Evolutionary conservation across 345 rosid genomes (phyloP), one percentile per base, ranked within the genome.

Genomic region (Citrus cavaleriei): DNA sequence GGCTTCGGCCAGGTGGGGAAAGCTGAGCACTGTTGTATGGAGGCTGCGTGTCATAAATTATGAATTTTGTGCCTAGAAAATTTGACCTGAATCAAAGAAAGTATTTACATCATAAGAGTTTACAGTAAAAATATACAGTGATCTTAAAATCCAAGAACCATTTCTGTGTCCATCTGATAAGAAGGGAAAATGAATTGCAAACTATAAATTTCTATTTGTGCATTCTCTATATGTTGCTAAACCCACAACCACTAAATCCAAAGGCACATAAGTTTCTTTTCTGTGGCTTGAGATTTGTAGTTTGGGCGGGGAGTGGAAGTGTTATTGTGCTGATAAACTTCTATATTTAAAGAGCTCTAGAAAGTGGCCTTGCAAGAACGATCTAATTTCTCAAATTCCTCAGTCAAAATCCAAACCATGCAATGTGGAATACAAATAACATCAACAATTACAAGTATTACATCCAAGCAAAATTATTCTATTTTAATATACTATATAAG

Each of bases 61-160:
- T 76, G 84, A 95, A 95, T 79, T 91, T 95, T 37, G 98, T 95
- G 54, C 98, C 98, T 0, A 95, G 93, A 84, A 95, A 95, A 84
- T 95, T 95, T 55, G 98, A 95, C 90, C 98, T 95, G 90, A 70
- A 78, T 69, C 77, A 69, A 32, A 25, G 67, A 78, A 60, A 71
- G 35, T 19, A 38, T 16, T 8, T 37, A 21, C n/a, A 63, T 57
- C 22, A 35, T 32, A 66, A 35, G 30, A 3, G 32, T 30, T 19
- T 42, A 21, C 4, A 0, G 5, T 2, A 37, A 7, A 7, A 61
- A 25, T 4, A 68, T 66, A 37, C 19, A 37, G 73, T 3, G 25
- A 37, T 7, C 12, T 22, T 46, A 46, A 77, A 68, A 57, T 35
- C 24, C 10, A 27, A 37, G 49, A n/a, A 32, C 54, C 64, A 66